Conservation (phyloP, 768 basidiomycete genomes). For the Leccinum obscurum region DNA sequence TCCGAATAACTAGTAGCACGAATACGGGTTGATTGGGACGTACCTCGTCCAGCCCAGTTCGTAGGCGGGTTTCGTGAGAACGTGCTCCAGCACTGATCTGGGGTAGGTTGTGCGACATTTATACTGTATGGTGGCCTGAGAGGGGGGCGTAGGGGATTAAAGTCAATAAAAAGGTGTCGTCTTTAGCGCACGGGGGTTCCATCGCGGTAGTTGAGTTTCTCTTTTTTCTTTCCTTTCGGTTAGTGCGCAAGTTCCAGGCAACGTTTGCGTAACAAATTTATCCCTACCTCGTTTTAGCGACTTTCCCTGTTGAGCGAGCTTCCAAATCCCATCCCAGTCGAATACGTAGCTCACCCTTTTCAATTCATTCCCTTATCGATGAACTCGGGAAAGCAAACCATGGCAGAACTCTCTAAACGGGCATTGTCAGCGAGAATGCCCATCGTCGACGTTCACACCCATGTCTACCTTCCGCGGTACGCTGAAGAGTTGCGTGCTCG, state of each 20-base stretch:
- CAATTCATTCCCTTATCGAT: slow-evolving; percentile 26
- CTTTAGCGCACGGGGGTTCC: neutral
- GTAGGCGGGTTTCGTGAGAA: slow-evolving; percentile 23
- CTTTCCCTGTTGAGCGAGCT: slow-evolving; percentile 11
- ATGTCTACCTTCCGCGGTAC: slow-evolving; percentile 83
- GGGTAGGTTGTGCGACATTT: slow-evolving; percentile 6
- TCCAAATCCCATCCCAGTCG: slow-evolving; percentile 9
- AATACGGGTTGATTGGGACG: neutral
- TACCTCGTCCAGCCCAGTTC: slow-evolving; percentile 32
- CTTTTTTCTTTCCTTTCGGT: slow-evolving; percentile 6
- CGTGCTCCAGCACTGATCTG: neutral
- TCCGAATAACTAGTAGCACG: neutral
- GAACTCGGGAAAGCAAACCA: slow-evolving; percentile 25
- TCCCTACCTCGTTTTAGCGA: slow-evolving; percentile 14
- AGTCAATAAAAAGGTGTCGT: neutral
- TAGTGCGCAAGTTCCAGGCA: slow-evolving; percentile 15
- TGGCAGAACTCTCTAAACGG: slow-evolving; percentile 26
- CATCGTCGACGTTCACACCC: slow-evolving; percentile 83
- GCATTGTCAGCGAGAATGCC: slow-evolving; percentile 31
- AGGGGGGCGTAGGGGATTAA: neutral
- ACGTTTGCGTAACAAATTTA: slow-evolving; percentile 18
- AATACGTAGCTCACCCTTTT: slow-evolving; percentile 12
- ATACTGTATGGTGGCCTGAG: neutral
- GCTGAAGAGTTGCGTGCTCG: slow-evolving; percentile 67
- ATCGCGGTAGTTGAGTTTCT: slow-evolving; percentile 8